Conservation (phyloP, 176 grass and related monocot species). For the Puccinellia tenuiflora region DNA sequence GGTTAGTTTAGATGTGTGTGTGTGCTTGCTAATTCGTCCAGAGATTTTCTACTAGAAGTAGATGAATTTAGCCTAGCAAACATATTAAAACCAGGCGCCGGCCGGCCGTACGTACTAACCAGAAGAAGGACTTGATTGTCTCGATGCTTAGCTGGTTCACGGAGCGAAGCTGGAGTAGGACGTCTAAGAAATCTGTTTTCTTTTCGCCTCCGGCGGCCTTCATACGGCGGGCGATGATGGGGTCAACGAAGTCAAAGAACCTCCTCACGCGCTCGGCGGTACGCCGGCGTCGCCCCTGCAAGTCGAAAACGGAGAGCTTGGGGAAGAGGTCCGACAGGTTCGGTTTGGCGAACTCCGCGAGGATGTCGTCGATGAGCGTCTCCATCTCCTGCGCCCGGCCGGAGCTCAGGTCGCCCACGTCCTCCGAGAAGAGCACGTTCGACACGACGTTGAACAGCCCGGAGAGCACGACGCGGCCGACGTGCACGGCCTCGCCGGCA, state of each 20-base stretch:
- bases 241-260: constrained; percentile 43
- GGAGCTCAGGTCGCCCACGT: constrained; percentile 34
- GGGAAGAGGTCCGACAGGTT: constrained; percentile 64
- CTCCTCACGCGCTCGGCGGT: background rate
- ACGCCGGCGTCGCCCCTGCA: constrained; percentile 44
- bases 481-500: constrained; percentile 7
- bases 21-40: background rate
- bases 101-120: no score
- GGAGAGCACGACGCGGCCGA: constrained; percentile 35
- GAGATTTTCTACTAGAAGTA: background rate
- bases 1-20: background rate
- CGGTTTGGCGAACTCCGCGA: constrained; percentile 24
- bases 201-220: background rate
- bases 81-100: no score
- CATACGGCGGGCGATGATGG: constrained; percentile 30
- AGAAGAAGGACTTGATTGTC: constrained; percentile 44
- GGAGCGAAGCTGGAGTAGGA: constrained; percentile 41
- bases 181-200: constrained; percentile 42
- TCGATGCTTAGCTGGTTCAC: constrained; percentile 18
- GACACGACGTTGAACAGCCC: constrained; percentile 40
- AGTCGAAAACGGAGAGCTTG: constrained; percentile 25
- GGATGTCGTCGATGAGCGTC: constrained; percentile 17
- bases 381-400: constrained; percentile 31
- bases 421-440: constrained; percentile 41
- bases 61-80: background rate